A percentile compares a stretch with the other conserved stretches of the same genome.
Conservation (phyloP, 2,329 filamentous ascomycete genomes). For the Talaromyces sp. region DNA sequence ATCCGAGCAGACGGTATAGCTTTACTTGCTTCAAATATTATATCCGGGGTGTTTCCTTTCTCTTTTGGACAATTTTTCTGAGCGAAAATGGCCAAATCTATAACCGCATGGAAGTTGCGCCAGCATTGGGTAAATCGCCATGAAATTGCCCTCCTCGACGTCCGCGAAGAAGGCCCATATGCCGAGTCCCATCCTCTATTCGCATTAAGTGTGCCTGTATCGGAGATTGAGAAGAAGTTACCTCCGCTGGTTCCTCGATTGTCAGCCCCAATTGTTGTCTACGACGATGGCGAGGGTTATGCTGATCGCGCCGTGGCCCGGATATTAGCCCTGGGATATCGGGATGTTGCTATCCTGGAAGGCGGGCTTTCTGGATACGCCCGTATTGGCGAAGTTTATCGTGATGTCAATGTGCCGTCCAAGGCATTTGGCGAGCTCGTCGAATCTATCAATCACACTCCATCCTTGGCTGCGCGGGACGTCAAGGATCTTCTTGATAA, state of each 20-base stretch:
- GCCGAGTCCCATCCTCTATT: slow-evolving; percentile 25
- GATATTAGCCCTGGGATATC: slow-evolving; percentile 22
- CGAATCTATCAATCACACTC: slow-evolving; percentile 26
- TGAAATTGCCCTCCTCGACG: slow-evolving; percentile 26
- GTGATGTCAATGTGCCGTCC: slow-evolving; percentile 28
- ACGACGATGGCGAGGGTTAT: slow-evolving; percentile 27
- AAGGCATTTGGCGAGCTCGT: slow-evolving; percentile 30
- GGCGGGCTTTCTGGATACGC: slow-evolving; percentile 23
- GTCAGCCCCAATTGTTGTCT: slow-evolving; percentile 23
- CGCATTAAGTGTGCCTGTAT: slow-evolving; percentile 25
- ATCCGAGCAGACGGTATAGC: not conserved
- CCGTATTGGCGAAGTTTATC: slow-evolving; percentile 24
- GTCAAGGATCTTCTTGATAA: slow-evolving; percentile 21
- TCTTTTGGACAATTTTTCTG: not conserved
- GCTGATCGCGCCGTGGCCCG: slow-evolving; percentile 18
- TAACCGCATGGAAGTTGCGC: slow-evolving; percentile 20
- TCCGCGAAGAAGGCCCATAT: slow-evolving; percentile 30
- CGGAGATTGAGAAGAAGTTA: slow-evolving; percentile 23
- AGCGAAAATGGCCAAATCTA: slow-evolving; percentile 18
- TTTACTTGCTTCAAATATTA: not conserved
- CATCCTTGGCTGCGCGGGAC: slow-evolving; percentile 22
- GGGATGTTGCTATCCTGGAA: slow-evolving; percentile 19
- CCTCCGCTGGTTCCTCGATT: slow-evolving; percentile 23
- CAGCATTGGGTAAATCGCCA: slow-evolving; percentile 18
- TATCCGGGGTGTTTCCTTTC: no score